phyloP scores from a whole-genome alignment of 2,329 filamentous ascomycete genomes.

The Nemania sp. region DNA sequence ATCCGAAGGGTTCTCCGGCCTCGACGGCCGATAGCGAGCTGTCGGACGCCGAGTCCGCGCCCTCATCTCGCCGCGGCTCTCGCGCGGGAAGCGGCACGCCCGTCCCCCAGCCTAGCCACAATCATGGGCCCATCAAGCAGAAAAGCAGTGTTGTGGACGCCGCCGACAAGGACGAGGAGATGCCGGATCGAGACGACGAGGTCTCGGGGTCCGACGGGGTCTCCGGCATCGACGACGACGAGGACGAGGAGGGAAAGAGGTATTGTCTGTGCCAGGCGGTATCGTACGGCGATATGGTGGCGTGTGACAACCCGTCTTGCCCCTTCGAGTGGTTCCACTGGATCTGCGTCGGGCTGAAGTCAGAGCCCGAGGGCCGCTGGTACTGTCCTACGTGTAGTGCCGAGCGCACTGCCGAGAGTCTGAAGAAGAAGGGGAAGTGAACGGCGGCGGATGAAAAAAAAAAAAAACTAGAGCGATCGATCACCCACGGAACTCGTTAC shows the following conservation, averaged over 20 bases:
- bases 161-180: conserved; percentile 39
- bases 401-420: conserved; percentile 48
- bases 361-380: conserved; percentile 70
- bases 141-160: conserved; percentile 27
- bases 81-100: conserved; percentile 47
- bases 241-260: conserved; percentile 76
- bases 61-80: conserved; percentile 53
- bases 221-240: conserved; percentile 57
- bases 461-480: not conserved
- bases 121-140: conserved; percentile 29
- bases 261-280: conserved; percentile 85
- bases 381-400: conserved; percentile 65
- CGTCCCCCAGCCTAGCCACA: conserved; percentile 33
- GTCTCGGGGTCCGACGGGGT: conserved; percentile 46
- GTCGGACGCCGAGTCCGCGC: conserved; percentile 64
- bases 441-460: not conserved
- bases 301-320: conserved; percentile 82
- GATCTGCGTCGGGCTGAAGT: conserved; percentile 71
- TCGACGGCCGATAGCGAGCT: conserved; percentile 68
- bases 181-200: conserved; percentile 50
- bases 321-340: conserved; percentile 89
- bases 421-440: conserved; percentile 49
- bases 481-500: not conserved
- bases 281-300: conserved; percentile 87
- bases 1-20: conserved; percentile 63